Evolutionary conservation across 768 basidiomycete genomes (phyloP).

Genomic region (Tulasnella sp.): DNA sequence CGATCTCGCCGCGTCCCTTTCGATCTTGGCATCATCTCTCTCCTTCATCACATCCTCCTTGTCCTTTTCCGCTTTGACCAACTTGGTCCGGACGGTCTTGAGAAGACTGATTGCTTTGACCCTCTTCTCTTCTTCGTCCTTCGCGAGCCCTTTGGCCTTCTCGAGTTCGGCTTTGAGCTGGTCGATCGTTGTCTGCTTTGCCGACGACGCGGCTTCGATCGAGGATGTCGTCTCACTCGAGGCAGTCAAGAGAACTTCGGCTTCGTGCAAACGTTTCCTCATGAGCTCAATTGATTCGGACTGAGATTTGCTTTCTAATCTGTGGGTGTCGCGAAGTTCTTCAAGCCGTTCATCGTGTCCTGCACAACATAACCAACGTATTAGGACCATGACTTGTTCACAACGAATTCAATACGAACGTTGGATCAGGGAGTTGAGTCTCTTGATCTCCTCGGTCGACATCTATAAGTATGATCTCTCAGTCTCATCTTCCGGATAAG

Average conservation of each 20-base stretch:
- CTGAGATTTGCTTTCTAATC: constrained; percentile 66
- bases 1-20: constrained; percentile 30
- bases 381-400: neutral
- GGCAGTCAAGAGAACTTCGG: constrained; percentile 55
- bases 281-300: constrained; percentile 61
- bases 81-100: constrained; percentile 90
- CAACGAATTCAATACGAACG: constrained; percentile 36
- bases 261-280: constrained; percentile 51
- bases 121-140: constrained; percentile 96
- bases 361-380: constrained; percentile 29
- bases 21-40: constrained; percentile 37
- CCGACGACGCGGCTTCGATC: constrained; percentile 37
- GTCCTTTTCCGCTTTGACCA: constrained; percentile 95
- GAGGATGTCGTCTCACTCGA: constrained; percentile 25
- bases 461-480: constrained; percentile 32
- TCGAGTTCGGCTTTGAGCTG: constrained; percentile 53
- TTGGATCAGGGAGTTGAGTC: constrained; percentile 56
- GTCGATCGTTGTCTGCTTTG: constrained; percentile 43
- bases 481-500: neutral
- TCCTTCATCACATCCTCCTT: constrained; percentile 67
- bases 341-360: constrained; percentile 76
- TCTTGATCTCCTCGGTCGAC: constrained; percentile 65
- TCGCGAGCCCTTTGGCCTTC: constrained; percentile 46
- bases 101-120: constrained; percentile 83
- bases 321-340: constrained; percentile 75